Evolutionary conservation across 2,329 filamentous ascomycete genomes (phyloP), one percentile per base, ranked within the genome.

Genomic region (Ambrosiella xylebori): DNA sequence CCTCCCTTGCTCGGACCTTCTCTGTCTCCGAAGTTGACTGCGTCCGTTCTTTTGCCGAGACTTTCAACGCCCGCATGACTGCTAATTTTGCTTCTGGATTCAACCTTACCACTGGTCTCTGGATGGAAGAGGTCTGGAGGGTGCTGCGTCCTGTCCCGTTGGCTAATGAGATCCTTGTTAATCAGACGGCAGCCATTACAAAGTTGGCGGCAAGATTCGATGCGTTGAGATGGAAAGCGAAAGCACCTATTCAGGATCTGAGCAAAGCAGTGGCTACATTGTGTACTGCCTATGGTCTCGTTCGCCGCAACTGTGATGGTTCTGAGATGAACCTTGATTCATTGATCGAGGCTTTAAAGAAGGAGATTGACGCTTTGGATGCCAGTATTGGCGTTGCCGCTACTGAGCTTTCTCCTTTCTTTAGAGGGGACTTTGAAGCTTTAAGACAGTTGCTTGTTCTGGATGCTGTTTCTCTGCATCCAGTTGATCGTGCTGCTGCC

Each of bases 121-220:
- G 81, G 63, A 93, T 94, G 86, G 86, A 93, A 65, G 68, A 72
- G 7, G 74, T 95, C 4, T 95, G 90, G 91, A 78, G 79, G 47
- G 65, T 73, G 1, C 79, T 94, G 65, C 79, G 85, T 57, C 87
- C 89, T 0, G 68, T 72, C 9, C 75, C 80, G 3, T 73, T 82
- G 19, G 69, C 74, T 1, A 73, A 74, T 15, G 67, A 70, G 27
- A 64, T 66, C 3, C 70, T 73, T 0, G 68, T 82, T 47, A 67
- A 73, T 36, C 74, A 73, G 40, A 70, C 77, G 6, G 61, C 72
- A 11, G 71, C 76, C 41, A 71, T 85, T 64, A 76, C 82, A 62
- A 70, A 70, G 9, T 71, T 86, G 3, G 80, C 79, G 1, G 67
- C 67, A 1, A 73, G 79, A 54, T 85, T 86, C 59, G 82, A 86